A percentile compares a stretch with the other conserved stretches of the same genome.
phyloP scores from a whole-genome alignment of 2,329 filamentous ascomycete genomes.

The Curvularia eragrostidis region DNA sequence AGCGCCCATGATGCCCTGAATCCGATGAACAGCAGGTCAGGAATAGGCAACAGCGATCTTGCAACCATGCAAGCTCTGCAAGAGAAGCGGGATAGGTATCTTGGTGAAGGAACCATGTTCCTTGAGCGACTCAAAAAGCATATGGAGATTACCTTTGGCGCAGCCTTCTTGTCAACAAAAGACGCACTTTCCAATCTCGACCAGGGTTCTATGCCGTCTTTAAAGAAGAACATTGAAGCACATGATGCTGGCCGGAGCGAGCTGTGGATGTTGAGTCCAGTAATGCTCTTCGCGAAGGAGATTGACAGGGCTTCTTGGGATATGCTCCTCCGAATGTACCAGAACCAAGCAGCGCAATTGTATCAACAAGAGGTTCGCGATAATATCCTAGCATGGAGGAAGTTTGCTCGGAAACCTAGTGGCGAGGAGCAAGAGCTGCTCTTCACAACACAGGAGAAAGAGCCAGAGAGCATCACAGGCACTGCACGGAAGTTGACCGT shows the following conservation, averaged over 20 bases:
- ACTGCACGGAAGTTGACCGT: conserved; percentile 90
- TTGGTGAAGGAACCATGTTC: conserved; percentile 76
- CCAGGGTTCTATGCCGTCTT: conserved; percentile 53
- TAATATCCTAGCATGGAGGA: conserved; percentile 79
- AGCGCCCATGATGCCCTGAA: conserved; percentile 54
- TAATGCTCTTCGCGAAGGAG: conserved; percentile 88
- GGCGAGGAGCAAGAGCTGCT: conserved; percentile 82
- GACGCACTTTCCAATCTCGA: conserved; percentile 62
- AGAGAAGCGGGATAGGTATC: conserved; percentile 91
- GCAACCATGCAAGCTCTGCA: conserved; percentile 91
- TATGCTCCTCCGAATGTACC: conserved; percentile 78
- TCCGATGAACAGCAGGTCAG: conserved; percentile 52
- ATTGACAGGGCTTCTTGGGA: conserved; percentile 84
- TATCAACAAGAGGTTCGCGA: conserved; percentile 85
- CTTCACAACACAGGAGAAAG: conserved; percentile 91
- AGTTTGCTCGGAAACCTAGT: conserved; percentile 73
- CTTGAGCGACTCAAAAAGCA: conserved; percentile 80
- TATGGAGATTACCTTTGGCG: conserved; percentile 80
- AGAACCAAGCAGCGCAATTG: conserved; percentile 74
- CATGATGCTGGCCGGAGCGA: conserved; percentile 74
- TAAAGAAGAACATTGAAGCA: conserved; percentile 71
- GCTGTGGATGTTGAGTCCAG: conserved; percentile 85
- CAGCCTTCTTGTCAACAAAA: conserved; percentile 73
- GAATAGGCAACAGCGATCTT: conserved; percentile 75
- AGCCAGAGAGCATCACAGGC: conserved; percentile 71